These are phyloP conservation scores for Diplodia seriata DNA, from an alignment of 2,329 filamentous ascomycete genomes.

Conservation along the genomic window DNA sequence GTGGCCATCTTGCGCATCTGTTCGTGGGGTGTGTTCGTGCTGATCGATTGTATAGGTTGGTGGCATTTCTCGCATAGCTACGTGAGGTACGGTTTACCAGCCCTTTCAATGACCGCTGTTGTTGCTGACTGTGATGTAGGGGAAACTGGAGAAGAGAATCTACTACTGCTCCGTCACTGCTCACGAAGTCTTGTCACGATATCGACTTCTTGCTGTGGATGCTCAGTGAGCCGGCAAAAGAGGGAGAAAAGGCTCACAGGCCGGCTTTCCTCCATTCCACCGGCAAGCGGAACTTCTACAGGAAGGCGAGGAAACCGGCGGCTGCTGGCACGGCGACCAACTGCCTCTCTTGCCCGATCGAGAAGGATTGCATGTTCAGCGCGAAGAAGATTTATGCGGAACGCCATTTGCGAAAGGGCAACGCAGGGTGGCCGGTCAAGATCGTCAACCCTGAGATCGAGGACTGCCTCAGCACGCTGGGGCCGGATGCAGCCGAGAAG, in stretches of 20 bases:
- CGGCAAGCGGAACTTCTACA: conserved; percentile 81
- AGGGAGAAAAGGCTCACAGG: conserved; percentile 60
- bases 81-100: conserved; percentile 62
- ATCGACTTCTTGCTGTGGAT: conserved; percentile 94
- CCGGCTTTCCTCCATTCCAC: conserved; percentile 77
- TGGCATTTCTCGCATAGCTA: conserved; percentile 93
- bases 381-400: conserved; percentile 83
- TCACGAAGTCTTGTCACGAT: conserved; percentile 97
- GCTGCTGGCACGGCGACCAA: conserved; percentile 81
- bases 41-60: conserved; percentile 62
- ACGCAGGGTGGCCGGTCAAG: conserved; percentile 80
- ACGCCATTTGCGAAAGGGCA: conserved; percentile 68
- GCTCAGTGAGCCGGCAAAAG: conserved; percentile 50
- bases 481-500: conserved; percentile 58
- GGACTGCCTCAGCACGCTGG: conserved; percentile 63
- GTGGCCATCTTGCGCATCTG: conserved; percentile 56
- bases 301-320: conserved; percentile 74
- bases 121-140: conserved; percentile 46
- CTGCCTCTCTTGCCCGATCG: conserved; percentile 79
- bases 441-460: conserved; percentile 95
- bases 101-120: background rate
- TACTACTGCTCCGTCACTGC: conserved; percentile 76
- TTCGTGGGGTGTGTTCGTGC: background rate
- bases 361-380: conserved; percentile 81
- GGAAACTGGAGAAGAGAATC: conserved; percentile 92